phyloP scores from a whole-genome alignment of 257 asterid species.

The Solanum lignicaule region DNA sequence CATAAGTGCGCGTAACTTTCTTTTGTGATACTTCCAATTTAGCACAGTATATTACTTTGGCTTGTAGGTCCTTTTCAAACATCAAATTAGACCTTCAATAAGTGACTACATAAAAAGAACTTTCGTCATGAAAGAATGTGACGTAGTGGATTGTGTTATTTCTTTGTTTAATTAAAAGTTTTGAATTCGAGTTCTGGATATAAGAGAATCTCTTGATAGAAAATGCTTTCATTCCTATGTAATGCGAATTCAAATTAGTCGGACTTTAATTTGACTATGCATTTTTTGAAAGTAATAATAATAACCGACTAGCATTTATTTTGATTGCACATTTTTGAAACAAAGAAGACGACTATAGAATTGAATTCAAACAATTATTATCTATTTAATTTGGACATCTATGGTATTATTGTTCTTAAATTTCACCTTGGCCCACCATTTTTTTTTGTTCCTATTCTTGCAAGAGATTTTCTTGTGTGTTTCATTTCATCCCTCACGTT shows the following conservation, averaged over 20 bases:
- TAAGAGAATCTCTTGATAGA: no score
- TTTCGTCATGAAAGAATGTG: not conserved
- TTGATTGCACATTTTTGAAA: no score
- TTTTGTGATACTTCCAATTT: not conserved
- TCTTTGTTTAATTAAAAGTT: rapidly evolving
- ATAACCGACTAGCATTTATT: no score
- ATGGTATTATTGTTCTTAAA: not conserved
- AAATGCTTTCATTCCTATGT: not conserved
- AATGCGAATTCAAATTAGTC: no score
- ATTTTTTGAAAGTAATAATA: not conserved
- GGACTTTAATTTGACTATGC: rapidly evolving
- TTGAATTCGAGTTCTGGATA: no score
- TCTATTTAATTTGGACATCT: not conserved
- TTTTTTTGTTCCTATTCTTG: not conserved
- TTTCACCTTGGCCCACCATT: not conserved
- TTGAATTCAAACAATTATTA: not conserved
- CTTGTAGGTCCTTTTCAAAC: not conserved
- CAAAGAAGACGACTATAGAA: no score
- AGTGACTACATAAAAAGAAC: not conserved
- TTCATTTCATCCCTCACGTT: not conserved
- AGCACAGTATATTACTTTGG: not conserved
- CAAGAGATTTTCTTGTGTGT: not conserved
- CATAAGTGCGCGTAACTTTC: not conserved
- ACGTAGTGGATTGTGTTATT: not conserved
- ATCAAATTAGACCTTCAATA: not conserved